Percentiles rank a stretch among this genome's conserved stretches.
phyloP scores from a whole-genome alignment of 768 basidiomycete species.

The Boletus sensibilis region DNA sequence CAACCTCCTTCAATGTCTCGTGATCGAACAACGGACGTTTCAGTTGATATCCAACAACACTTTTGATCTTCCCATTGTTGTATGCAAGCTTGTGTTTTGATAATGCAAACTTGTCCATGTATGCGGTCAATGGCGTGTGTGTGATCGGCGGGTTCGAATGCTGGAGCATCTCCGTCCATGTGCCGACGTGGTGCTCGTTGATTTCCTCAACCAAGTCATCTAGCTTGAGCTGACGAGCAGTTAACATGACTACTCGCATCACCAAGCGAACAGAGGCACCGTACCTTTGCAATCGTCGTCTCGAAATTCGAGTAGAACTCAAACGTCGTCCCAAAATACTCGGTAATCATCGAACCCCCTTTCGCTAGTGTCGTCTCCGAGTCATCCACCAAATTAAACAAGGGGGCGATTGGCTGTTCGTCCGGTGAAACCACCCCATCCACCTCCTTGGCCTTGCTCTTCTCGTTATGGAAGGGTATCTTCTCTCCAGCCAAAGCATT shows the following conservation, averaged over 20 bases:
- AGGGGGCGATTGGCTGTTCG: slow-evolving; percentile 60
- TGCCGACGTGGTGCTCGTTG: slow-evolving; percentile 78
- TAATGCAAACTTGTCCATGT: slow-evolving; percentile 73
- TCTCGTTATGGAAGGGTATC: slow-evolving; percentile 53
- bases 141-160: slow-evolving; percentile 68
- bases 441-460: slow-evolving; percentile 62
- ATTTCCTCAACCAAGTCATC: slow-evolving; percentile 79
- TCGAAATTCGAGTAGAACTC: slow-evolving; percentile 77
- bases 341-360: slow-evolving; percentile 62
- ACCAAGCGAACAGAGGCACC: slow-evolving; percentile 2
- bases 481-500: slow-evolving; percentile 48
- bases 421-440: slow-evolving; percentile 58
- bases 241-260: neutral
- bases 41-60: slow-evolving; percentile 66
- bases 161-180: slow-evolving; percentile 80
- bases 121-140: slow-evolving; percentile 72
- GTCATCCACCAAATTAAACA: slow-evolving; percentile 88
- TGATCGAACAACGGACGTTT: slow-evolving; percentile 61
- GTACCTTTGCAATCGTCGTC: slow-evolving; percentile 64
- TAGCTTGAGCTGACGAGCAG: slow-evolving; percentile 47
- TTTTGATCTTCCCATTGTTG: slow-evolving; percentile 71
- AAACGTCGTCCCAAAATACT: slow-evolving; percentile 74
- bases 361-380: slow-evolving; percentile 67
- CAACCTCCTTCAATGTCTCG: slow-evolving; percentile 62
- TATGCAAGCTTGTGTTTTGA: slow-evolving; percentile 69